Percentiles rank a stretch among this genome's conserved stretches.
Conservation (phyloP, 345 rosid species). For the Pistacia vera region DNA sequence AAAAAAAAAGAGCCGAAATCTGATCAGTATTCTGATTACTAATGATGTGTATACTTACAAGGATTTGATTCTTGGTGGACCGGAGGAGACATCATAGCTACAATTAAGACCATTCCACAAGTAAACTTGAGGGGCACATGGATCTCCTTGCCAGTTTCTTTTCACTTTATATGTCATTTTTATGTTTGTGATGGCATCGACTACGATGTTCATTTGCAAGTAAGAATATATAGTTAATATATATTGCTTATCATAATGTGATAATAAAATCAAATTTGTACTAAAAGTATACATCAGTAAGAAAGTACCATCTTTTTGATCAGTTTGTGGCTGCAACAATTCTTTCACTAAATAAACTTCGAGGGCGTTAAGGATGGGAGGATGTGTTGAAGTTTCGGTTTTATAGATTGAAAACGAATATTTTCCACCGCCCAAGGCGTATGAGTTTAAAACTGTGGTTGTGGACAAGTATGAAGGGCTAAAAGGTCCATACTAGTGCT, state of each 20-base stretch:
- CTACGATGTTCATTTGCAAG: conserved; percentile 8
- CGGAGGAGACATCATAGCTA: not conserved
- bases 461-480: conserved; percentile 20
- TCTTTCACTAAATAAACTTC: conserved; percentile 22
- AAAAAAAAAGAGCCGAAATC: no score
- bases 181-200: conserved; percentile 29
- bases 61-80: conserved; percentile 11
- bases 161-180: conserved; percentile 15
- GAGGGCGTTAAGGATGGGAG: conserved; percentile 23
- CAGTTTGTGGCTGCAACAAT: conserved; percentile 11
- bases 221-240: no score
- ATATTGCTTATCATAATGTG: no score
- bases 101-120: conserved; percentile 34
- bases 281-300: not conserved
- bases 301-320: conserved; percentile 21
- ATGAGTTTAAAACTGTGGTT: not conserved
- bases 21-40: no score
- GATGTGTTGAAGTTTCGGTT: conserved; percentile 20
- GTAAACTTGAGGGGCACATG: conserved; percentile 28
- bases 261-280: no score
- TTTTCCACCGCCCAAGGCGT: conserved; percentile 13
- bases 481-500: conserved; percentile 22
- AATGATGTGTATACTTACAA: no score
- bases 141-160: conserved; percentile 41
- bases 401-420: conserved; percentile 18